Evolutionary conservation across 805 yeast genomes (phyloP).

Genomic region (Monosporozyma siamensis): DNA sequence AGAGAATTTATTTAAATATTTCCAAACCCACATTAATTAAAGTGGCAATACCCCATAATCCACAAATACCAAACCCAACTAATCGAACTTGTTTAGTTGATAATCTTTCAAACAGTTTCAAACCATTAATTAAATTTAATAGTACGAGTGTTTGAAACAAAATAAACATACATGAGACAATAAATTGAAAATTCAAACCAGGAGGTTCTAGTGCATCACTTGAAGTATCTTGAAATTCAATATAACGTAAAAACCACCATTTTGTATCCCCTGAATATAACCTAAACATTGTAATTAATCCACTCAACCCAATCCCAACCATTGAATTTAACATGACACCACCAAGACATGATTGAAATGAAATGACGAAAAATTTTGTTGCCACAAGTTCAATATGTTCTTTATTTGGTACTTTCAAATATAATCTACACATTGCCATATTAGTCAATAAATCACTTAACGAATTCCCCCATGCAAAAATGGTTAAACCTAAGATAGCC

Average conservation of each 20-base stretch:
- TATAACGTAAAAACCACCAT: constrained; percentile 22
- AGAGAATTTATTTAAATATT: constrained; percentile 4
- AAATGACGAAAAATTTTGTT: constrained; percentile 77
- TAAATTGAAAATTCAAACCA: constrained; percentile 15
- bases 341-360: constrained; percentile 88
- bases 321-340: constrained; percentile 77
- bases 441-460: constrained; percentile 86
- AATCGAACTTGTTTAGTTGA: constrained; percentile 10
- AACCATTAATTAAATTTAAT: constrained; percentile 14
- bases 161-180: constrained; percentile 20
- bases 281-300: constrained; percentile 37
- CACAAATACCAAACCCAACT: constrained; percentile 21
- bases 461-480: constrained; percentile 91
- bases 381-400: constrained; percentile 16
- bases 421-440: constrained; percentile 62
- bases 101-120: constrained; percentile 6
- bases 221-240: constrained; percentile 12
- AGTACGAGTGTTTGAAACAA: constrained; percentile 17
- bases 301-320: constrained; percentile 75
- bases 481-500: constrained; percentile 80
- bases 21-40: constrained; percentile 20
- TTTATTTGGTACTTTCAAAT: constrained; percentile 21
- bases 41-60: constrained; percentile 23
- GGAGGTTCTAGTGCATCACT: constrained; percentile 1
- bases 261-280: constrained; percentile 10